Evolutionary conservation across 352 stramenopile genomes (phyloP).

Genomic region (Pelagophyceae sp.): DNA sequence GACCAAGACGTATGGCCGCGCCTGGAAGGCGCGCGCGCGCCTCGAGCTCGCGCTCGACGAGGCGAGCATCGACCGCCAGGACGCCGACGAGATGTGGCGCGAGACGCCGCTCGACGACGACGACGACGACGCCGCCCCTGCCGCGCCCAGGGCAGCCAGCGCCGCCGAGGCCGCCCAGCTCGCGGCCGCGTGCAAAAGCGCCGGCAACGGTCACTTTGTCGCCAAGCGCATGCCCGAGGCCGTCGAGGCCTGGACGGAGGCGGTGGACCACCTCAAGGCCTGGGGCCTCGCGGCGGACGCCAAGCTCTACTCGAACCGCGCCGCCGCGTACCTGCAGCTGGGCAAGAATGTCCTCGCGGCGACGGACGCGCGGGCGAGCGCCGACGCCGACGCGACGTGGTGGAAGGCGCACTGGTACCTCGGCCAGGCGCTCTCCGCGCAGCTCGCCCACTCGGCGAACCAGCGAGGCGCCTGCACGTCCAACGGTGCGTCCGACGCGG

Average conservation of each 20-base stretch:
- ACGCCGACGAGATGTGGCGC: background rate
- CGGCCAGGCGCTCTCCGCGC: background rate
- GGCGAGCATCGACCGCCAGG: background rate
- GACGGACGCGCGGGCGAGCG: background rate
- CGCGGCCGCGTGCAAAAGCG: background rate
- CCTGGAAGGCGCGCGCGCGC: background rate
- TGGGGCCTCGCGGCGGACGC: background rate
- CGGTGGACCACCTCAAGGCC: background rate
- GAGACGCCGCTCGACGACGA: conserved; percentile 4
- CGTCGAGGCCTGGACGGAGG: background rate
- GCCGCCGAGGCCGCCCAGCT: background rate
- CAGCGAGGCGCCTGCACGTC: conserved; percentile 2
- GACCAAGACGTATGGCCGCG: background rate
- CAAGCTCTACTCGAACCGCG: conserved; percentile 16
- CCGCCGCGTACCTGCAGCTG: background rate
- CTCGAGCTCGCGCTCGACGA: background rate
- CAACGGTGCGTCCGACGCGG: too few relatives aligned
- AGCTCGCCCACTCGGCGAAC: background rate
- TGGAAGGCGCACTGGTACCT: conserved; percentile 18
- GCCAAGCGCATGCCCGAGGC: background rate
- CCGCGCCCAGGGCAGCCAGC: background rate
- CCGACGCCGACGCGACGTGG: background rate
- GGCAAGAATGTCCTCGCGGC: background rate
- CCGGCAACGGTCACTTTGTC: background rate
- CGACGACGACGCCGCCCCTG: background rate